Evolutionary conservation across 1,284 basidiomycete genomes (phyloP).

Genomic region (Marasmius sp.): DNA sequence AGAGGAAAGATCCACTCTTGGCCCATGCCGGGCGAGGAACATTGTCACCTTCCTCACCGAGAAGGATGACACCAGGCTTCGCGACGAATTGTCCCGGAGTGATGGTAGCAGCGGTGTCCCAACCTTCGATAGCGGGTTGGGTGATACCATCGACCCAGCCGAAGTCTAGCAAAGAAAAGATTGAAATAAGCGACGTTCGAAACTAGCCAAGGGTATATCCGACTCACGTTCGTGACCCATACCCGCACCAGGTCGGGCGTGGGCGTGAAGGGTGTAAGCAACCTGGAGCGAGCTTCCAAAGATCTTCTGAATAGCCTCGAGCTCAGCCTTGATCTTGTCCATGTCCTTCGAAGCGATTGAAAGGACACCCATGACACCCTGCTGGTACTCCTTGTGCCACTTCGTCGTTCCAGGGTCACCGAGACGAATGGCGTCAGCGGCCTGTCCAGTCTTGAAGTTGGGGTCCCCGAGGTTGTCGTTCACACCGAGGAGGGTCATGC

Average conservation of each 20-base stretch:
- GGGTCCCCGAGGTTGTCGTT: constrained; percentile 31
- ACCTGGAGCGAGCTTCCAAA: not conserved
- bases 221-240: not conserved
- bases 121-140: not conserved
- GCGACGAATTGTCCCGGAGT: constrained; percentile 5
- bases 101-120: not conserved
- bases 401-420: constrained; percentile 24
- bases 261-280: not conserved
- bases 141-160: not conserved
- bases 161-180: not conserved
- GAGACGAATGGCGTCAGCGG: constrained; percentile 25
- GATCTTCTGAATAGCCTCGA: not conserved
- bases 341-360: not conserved
- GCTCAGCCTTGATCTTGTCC: not conserved
- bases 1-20: constrained; percentile 25
- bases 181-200: not conserved
- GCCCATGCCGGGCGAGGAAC: constrained; percentile 20
- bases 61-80: constrained; percentile 19
- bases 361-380: not conserved
- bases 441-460: constrained; percentile 30
- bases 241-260: not conserved
- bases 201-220: not conserved
- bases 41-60: constrained; percentile 23
- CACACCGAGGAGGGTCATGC: constrained; percentile 28
- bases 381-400: constrained; percentile 20